A percentile compares a stretch with the other conserved stretches of the same genome.
These are phyloP conservation scores for Vitis hybrid DNA, from an alignment of 177 flowering plant species.

Conservation along the genomic window DNA sequence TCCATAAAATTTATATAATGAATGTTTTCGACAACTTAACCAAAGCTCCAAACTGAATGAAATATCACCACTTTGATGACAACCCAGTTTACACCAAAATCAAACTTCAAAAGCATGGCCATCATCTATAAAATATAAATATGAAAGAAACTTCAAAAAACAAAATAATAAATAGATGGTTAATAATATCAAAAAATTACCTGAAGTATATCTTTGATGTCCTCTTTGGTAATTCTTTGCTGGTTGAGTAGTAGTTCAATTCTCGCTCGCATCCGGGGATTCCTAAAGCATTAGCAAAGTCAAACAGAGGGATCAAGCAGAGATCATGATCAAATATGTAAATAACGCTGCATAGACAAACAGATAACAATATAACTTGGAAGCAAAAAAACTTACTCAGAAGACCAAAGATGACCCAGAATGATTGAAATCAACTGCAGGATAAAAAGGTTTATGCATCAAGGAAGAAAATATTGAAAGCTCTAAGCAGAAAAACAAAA, in stretches of 20 bases:
- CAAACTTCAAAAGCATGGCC: no score
- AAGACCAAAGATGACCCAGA: constrained; percentile 94
- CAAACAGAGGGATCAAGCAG: not conserved
- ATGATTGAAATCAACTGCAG: constrained; percentile 89
- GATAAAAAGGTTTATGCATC: constrained; percentile 1
- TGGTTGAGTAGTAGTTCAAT: constrained; percentile 85
- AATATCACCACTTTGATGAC: no score
- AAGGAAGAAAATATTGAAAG: constrained; percentile 2
- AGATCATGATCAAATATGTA: not conserved
- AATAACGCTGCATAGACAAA: not conserved
- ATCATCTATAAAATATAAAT: no score
- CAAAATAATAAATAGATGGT: no score
- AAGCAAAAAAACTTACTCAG: constrained; percentile 69
- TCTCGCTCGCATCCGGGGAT: constrained; percentile 76
- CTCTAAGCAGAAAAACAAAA: not conserved
- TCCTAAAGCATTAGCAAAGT: constrained; percentile 31
- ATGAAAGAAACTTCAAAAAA: no score
- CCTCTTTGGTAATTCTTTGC: constrained; percentile 67
- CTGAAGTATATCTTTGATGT: constrained; percentile 83
- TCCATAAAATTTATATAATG: no score
- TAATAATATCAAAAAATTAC: constrained; percentile 26
- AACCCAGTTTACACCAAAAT: no score
- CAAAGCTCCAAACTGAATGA: no score
- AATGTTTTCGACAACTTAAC: no score
- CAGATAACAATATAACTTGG: not conserved